These are phyloP conservation scores for Penicillium sp. DNA, from an alignment of 2,329 filamentous ascomycete genomes.

Conservation along the genomic window DNA sequence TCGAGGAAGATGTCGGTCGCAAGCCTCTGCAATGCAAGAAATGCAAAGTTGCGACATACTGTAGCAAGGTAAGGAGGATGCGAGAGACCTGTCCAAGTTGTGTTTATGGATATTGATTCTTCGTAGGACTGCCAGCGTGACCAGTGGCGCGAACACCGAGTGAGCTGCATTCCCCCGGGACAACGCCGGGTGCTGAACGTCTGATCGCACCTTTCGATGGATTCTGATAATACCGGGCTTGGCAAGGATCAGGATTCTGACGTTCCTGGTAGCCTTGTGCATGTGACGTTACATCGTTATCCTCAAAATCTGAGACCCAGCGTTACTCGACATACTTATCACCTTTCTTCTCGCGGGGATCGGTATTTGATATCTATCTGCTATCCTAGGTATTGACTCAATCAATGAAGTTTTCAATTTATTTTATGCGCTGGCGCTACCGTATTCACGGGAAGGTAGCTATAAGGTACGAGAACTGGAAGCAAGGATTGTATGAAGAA, in stretches of 20 bases:
- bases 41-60: slow-evolving; percentile 5
- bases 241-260: too few species aligned
- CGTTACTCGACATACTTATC: background rate
- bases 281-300: too few species aligned
- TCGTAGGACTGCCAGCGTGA: background rate
- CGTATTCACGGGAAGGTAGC: background rate
- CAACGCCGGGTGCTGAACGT: background rate
- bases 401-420: background rate
- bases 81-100: too few species aligned
- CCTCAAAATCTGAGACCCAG: background rate
- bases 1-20: background rate
- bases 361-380: background rate
- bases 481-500: background rate
- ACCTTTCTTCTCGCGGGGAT: background rate
- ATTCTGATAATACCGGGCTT: background rate
- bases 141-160: background rate
- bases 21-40: background rate
- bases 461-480: background rate
- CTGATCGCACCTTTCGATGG: background rate
- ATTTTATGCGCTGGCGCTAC: background rate
- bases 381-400: too few species aligned
- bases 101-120: background rate
- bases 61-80: background rate
- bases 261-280: too few species aligned
- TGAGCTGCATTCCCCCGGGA: background rate